Evolutionary conservation across 1,284 basidiomycete species (phyloP).

Genomic region (Rhodotorula glutinis): DNA sequence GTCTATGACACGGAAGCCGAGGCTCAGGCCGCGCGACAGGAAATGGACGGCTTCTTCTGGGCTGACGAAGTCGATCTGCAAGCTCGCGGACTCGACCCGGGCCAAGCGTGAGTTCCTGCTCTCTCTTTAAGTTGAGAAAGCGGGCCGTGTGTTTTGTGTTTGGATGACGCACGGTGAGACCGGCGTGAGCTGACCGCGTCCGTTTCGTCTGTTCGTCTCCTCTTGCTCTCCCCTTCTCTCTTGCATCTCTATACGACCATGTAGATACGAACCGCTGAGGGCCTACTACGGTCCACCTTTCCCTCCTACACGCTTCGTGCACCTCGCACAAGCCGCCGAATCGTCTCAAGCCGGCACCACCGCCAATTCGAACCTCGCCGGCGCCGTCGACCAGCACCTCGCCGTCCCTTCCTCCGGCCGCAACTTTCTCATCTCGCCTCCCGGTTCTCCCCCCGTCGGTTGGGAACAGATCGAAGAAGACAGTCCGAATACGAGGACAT

Average conservation of each 20-base stretch:
- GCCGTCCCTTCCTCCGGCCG: slow-evolving; percentile 75
- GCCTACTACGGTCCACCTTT: slow-evolving; percentile 77
- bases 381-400: slow-evolving; percentile 52
- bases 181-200: background rate
- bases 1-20: slow-evolving; percentile 63
- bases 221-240: background rate
- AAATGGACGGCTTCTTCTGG: slow-evolving; percentile 48
- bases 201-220: background rate
- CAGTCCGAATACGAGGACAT: slow-evolving; percentile 78
- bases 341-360: background rate
- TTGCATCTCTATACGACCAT: slow-evolving; percentile 10
- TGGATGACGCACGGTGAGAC: background rate
- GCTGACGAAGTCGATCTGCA: slow-evolving; percentile 56
- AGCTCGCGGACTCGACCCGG: background rate
- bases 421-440: slow-evolving; percentile 96
- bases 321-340: background rate
- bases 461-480: slow-evolving; percentile 93
- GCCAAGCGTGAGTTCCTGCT: background rate
- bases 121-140: background rate
- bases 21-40: slow-evolving; percentile 40
- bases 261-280: slow-evolving; percentile 57
- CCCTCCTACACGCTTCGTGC: slow-evolving; percentile 40
- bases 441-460: slow-evolving; percentile 94
- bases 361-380: background rate
- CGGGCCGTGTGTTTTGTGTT: too few relatives aligned